Base-by-base conservation (phyloP, 441 rosid genomes). In the Hura crepitans region DNA sequence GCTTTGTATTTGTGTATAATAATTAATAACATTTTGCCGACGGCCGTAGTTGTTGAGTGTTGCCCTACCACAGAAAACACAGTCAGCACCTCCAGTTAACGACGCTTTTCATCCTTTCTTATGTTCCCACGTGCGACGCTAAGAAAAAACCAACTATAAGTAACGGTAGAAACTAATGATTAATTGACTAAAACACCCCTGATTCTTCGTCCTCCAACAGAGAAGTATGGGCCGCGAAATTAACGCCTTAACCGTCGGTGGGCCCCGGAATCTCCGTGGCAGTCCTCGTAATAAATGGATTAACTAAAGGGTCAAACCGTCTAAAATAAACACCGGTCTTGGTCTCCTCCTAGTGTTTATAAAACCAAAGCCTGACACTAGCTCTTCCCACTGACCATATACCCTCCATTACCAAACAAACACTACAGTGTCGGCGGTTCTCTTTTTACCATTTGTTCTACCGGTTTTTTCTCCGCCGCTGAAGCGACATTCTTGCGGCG, bases 231-330 rank as follows among this genome's bases (percentile, higher is more conserved):
- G 62, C 67, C 66, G 84, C 83, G 85, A 83, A 82, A 75, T 86
- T 85, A 75, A 83, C 85, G 88, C 87, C 86, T 77, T 80, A 85
- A 92, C 96, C 65, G 91, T 77, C 89, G 80, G 76, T 82, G 83
- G 92, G 85, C 23, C 87, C 90, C 75, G 7, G 5, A 15, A 14
- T 1, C 25, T 4, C 2, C 71, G 64, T 81, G 93, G 86, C 84
- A 77, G 25, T 18, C 1, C 13, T 17, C 31, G 87, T 88, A 86
- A 71, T 85, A 77, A 70, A 4, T 7, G 27, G 62, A 37, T 37
- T 45, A 9, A 2, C 2, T 3, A 0, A 71, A 68, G 79, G 79
- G 51, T 69, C 60, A 63, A 53, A 60, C 20, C 23, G 79, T 76
- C 74, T 37, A 33, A 7, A 27, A 27, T 31, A 74, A 63, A 30